phyloP scores from a whole-genome alignment of 371 early-diverging fungal genomes.

The Apophysomyces trapeziformis region DNA sequence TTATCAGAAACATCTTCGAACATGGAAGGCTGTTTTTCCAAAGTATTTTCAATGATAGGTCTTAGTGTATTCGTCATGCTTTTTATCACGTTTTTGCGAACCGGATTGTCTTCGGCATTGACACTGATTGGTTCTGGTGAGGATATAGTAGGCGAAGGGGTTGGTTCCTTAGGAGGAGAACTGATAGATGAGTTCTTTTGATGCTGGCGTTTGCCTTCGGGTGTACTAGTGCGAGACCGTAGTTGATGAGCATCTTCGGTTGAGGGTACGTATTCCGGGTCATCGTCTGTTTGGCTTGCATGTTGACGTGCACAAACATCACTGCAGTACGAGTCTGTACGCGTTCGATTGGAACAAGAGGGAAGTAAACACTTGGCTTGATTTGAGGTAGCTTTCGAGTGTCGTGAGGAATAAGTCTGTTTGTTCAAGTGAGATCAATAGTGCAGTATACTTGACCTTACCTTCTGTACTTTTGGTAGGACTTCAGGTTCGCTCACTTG shows the following conservation, averaged over 20 bases:
- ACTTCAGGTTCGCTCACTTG: neutral
- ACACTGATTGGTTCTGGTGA: constrained; percentile 10
- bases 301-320: constrained; percentile 44
- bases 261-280: constrained; percentile 19
- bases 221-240: constrained; percentile 12
- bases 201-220: constrained; percentile 14
- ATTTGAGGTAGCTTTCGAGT: constrained; percentile 17
- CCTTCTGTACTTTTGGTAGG: constrained; percentile 3
- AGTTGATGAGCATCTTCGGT: neutral
- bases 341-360: constrained; percentile 41
- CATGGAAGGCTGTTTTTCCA: constrained; percentile 33
- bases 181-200: constrained; percentile 14
- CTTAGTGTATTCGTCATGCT: constrained; percentile 46
- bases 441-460: neutral
- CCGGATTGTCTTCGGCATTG: constrained; percentile 53
- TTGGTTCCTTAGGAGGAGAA: constrained; percentile 12
- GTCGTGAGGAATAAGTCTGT: constrained; percentile 19
- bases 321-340: constrained; percentile 49
- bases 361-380: constrained; percentile 36
- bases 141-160: constrained; percentile 6
- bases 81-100: constrained; percentile 62
- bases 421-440: neutral
- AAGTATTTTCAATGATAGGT: constrained; percentile 31
- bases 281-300: constrained; percentile 17
- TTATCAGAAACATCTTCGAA: constrained; percentile 23